These are phyloP conservation scores for Saururus chinensis DNA, from an alignment of 164 flowering plant genomes.

Conservation along the genomic window DNA sequence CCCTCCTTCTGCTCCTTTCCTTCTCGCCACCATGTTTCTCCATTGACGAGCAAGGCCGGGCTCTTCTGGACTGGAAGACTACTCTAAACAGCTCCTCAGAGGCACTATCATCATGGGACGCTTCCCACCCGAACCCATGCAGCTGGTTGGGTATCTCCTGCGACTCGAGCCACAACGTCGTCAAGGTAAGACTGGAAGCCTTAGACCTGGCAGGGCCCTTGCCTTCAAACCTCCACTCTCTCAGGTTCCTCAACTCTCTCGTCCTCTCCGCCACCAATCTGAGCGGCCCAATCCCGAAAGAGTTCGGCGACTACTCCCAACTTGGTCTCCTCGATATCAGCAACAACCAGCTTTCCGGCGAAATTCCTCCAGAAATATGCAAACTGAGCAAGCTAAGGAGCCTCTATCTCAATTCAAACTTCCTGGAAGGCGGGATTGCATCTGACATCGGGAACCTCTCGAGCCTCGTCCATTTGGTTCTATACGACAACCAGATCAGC, in stretches of 20 bases:
- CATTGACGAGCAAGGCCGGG: constrained; percentile 66
- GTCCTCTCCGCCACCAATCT: constrained; percentile 58
- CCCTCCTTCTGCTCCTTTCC: constrained; percentile 23
- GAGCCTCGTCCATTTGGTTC: constrained; percentile 32
- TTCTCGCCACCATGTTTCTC: constrained; percentile 30
- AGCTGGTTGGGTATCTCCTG: constrained; percentile 69
- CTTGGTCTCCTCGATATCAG: constrained; percentile 51
- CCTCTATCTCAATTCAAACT: constrained; percentile 54
- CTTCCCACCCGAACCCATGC: constrained; percentile 51
- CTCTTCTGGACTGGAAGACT: constrained; percentile 71
- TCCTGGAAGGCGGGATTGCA: constrained; percentile 60
- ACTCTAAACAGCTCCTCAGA: constrained; percentile 42
- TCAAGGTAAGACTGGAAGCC: constrained; percentile 39
- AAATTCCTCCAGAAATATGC: constrained; percentile 65
- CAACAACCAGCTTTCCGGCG: constrained; percentile 59
- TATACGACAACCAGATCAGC: constrained; percentile 64
- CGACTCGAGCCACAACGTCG: constrained; percentile 38
- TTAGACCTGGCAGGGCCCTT: constrained; percentile 57
- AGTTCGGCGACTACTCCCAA: constrained; percentile 47
- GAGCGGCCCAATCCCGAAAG: constrained; percentile 64
- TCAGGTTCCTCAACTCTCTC: constrained; percentile 42
- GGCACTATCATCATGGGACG: constrained; percentile 49
- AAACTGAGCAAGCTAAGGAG: constrained; percentile 40
- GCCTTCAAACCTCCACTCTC: constrained; percentile 56
- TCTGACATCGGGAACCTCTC: constrained; percentile 56